phyloP scores from a whole-genome alignment of 768 basidiomycete species.

The Pulveroboletus sp. region DNA sequence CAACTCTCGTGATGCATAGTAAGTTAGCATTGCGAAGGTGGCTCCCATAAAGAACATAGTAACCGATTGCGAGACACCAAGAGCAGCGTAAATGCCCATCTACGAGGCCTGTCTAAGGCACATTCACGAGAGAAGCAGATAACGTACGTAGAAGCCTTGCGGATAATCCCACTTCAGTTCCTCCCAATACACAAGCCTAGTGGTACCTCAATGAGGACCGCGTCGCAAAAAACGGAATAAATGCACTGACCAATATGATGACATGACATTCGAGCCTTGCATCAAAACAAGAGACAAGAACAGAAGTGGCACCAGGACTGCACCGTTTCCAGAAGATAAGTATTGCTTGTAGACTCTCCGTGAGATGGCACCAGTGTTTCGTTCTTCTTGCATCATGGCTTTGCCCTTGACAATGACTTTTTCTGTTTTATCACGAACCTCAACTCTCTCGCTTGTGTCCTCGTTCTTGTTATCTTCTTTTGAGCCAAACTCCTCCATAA shows the following conservation, averaged over 20 bases:
- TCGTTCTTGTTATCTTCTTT: constrained; percentile 45
- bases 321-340: constrained; percentile 64
- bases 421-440: constrained; percentile 29
- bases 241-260: constrained; percentile 61
- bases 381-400: constrained; percentile 75
- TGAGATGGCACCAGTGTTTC: constrained; percentile 61
- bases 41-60: constrained; percentile 65
- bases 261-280: constrained; percentile 69
- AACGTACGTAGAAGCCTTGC: constrained; percentile 67
- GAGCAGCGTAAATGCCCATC: constrained; percentile 78
- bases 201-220: background rate
- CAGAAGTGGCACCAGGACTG: constrained; percentile 60
- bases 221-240: background rate
- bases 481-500: constrained; percentile 75
- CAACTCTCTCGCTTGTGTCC: constrained; percentile 33
- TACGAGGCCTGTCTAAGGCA: constrained; percentile 24
- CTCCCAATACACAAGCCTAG: constrained; percentile 73
- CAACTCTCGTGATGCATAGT: constrained; percentile 68
- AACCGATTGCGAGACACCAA: constrained; percentile 69
- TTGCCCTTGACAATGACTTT: constrained; percentile 39
- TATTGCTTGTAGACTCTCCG: constrained; percentile 45
- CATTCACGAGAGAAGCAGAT: constrained; percentile 18
- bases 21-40: constrained; percentile 63
- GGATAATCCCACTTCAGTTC: constrained; percentile 51
- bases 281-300: constrained; percentile 56